phyloP scores from a whole-genome alignment of 2,329 filamentous ascomycete species.

The Plectosphaerella cucumerina region DNA sequence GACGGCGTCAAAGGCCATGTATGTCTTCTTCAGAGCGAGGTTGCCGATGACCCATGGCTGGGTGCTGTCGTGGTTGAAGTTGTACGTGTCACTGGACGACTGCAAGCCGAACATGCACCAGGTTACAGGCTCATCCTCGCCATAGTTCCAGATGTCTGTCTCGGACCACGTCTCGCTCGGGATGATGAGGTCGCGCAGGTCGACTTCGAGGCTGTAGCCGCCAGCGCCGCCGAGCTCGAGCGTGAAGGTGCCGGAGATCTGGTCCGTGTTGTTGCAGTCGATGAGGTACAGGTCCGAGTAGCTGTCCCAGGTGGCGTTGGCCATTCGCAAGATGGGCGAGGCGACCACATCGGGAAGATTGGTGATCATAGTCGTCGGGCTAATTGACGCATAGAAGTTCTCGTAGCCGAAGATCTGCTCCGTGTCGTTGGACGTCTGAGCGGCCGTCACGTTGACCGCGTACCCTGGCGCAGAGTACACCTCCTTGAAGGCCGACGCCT shows the following conservation, averaged over 20 bases:
- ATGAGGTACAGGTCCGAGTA: conserved; percentile 12
- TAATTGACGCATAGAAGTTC: not conserved
- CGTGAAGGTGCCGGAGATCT: conserved; percentile 15
- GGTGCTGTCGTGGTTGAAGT: not conserved
- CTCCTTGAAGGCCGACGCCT: not conserved
- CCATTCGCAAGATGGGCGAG: conserved; percentile 18
- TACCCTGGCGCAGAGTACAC: not conserved
- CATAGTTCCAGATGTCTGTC: not conserved
- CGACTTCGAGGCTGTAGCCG: conserved; percentile 20
- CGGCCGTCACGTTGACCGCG: not conserved
- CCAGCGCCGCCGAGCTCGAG: conserved; percentile 19
- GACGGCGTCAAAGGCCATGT: conserved; percentile 26
- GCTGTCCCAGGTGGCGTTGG: conserved; percentile 18
- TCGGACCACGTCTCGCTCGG: conserved; percentile 5
- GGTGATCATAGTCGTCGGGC: not conserved
- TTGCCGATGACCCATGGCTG: conserved; percentile 17
- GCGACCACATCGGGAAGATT: conserved; percentile 16
- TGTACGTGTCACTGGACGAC: not conserved
- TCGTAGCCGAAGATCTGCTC: not conserved
- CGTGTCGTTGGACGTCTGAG: not conserved
- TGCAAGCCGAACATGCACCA: conserved; percentile 26
- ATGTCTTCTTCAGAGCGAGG: conserved; percentile 22
- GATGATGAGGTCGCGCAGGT: conserved; percentile 22
- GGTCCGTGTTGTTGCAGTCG: conserved; percentile 17
- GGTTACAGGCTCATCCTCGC: conserved; percentile 5